Base-by-base conservation (phyloP, 2,329 filamentous ascomycete genomes). In the Cladosporium sp. region DNA sequence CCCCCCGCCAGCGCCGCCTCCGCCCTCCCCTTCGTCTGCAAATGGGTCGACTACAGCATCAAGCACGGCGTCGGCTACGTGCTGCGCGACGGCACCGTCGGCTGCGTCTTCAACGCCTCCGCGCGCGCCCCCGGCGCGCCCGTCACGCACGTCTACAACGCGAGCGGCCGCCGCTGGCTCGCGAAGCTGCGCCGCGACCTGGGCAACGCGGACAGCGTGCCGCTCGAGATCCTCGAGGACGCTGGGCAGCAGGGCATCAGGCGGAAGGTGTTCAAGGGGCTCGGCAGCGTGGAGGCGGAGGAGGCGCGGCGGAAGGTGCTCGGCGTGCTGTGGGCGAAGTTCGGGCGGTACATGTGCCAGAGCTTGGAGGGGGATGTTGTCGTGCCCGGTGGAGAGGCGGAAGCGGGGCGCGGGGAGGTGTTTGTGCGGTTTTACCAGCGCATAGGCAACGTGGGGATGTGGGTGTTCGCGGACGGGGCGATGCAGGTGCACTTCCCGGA, bases 21-120 rank as follows among this genome's bases (percentile, higher is more conserved):
- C 68, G 77, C 52, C 72, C 78, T 65, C 64, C 83, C 56, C 68
- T 85, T 65, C 78, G 85, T 64, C 71, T 83, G 64, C 9, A 89
- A 91, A 65, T 93, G 88, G 88, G 88, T 93, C 6, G 88, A 93
- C 66, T 93, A 93, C 68, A 89, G 87, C 54, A 89, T 90, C 69
- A 90, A 90, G 66, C 89, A 90, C 66, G 88, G 88, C 10, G 77
- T 93, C 13, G 88, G 88, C 34, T 93, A 92, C 63, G 89, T 92
- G 54, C 74, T 93, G 50, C 88, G 88, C 56, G 86, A 92, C 59
- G 87, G 88, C 31, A 89, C 84, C 56, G 84, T 91, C 16, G 88
- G 87, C 13, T 90, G 86, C 40, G 70, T 79, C 49, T 70, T 75
- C 56, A 77, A 75, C 51, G 74, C 72, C n/a, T 71, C 71, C 14